phyloP scores from a whole-genome alignment of 106 monocot genomes.

The Dendrobium officinale region DNA sequence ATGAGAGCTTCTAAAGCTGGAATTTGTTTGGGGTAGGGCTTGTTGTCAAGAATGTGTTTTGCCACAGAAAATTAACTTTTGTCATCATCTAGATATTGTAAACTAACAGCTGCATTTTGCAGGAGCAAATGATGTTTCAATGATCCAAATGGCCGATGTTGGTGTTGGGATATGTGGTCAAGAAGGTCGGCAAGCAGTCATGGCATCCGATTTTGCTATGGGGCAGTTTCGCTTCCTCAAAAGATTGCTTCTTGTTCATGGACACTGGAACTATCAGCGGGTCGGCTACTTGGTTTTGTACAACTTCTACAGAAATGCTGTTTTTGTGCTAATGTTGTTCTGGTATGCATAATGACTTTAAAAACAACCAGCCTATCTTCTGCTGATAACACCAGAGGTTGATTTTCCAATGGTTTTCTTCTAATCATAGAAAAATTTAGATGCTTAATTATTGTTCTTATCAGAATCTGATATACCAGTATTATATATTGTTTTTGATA shows the following conservation, averaged over 20 bases:
- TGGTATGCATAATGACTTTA: slow-evolving; percentile 44
- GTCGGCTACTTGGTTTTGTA: slow-evolving; percentile 89
- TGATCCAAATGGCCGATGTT: slow-evolving; percentile 99
- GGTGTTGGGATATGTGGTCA: slow-evolving; percentile 94
- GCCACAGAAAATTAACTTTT: neutral
- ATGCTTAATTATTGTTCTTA: neutral
- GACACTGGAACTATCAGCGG: slow-evolving; percentile 98
- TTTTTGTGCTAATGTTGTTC: slow-evolving; percentile 92
- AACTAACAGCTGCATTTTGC: slow-evolving; percentile 7
- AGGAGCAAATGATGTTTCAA: slow-evolving; percentile 99
- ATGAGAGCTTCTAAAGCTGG: neutral
- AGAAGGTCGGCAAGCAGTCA: slow-evolving; percentile 98
- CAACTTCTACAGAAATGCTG: slow-evolving; percentile 97
- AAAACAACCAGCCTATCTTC: neutral
- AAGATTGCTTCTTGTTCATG: slow-evolving; percentile 95
- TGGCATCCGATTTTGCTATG: slow-evolving; percentile 99
- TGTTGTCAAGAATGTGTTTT: neutral
- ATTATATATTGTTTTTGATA: neutral
- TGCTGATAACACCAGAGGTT: neutral
- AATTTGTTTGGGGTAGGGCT: neutral
- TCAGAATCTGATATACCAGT: neutral
- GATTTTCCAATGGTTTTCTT: neutral
- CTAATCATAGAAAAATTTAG: neutral
- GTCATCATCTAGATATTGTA: neutral
- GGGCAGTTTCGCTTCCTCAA: slow-evolving; percentile 94